Evolutionary conservation across 2,329 filamentous ascomycete genomes (phyloP), one percentile per base, ranked within the genome.

Genomic region (Clonostachys byssicola): DNA sequence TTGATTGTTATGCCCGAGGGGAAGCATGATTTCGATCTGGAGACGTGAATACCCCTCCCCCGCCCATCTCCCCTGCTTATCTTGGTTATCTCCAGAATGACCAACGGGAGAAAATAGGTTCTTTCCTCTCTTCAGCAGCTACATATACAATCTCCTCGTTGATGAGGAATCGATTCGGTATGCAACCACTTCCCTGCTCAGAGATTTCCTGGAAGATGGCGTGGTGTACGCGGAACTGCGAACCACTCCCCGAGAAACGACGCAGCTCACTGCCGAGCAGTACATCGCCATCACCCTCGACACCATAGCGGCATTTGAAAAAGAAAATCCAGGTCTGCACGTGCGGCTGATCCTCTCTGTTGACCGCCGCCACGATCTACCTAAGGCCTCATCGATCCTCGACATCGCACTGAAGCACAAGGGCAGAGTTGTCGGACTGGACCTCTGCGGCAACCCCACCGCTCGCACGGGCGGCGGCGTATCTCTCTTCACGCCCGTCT

Each of bases 171-270:
- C 81, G 53, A 68, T 89, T 43, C 70, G 67, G 39, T 75, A 80
- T 55, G 81, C 86, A 23, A 90, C 88, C 2, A 70, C 66, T 40
- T 75, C 79, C 6, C 87, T 92, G 41, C 73, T 90, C 7, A 51
- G 68, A 17, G 77, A 83, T 56, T 95, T 94, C 58, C 72, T 78
- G 44, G 62, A 64, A 23, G 89, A 94, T 58, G 86, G 87, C 35
- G 84, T 92, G 14, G 74, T 80, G 47, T 92, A 94, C 60, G 75
- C 92, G 12, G 89, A 95, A 62, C 77, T 94, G 20, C 82, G 89
- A 40, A 92, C 89, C 1, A 94, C 88, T 2, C 89, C 89, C 1
- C 80, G 89, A 46, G 74, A 77, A 3, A 79, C 85, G 34, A 71
- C 75, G 4, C 60, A 65, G 1, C 67, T 89, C 38, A 78, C 81